Conservation (phyloP, 2,329 filamentous ascomycete species). For the Epichloe brachyelytri region DNA sequence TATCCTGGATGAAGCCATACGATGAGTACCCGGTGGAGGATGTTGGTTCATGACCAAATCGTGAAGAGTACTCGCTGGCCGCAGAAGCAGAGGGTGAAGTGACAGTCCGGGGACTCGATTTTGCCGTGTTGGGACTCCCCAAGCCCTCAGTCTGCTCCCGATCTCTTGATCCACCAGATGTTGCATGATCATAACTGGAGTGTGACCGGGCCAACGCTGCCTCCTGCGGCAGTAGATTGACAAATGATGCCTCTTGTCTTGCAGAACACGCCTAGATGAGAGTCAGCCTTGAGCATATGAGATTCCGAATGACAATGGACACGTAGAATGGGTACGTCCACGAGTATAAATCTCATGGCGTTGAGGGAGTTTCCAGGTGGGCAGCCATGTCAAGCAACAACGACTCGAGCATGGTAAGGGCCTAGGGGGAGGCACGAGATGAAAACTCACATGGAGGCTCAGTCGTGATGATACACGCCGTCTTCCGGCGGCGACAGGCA, state of each 20-base stretch:
- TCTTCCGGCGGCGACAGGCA: slow-evolving; percentile 30
- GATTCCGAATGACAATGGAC: not conserved
- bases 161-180: not conserved
- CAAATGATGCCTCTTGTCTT: slow-evolving; percentile 20
- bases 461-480: slow-evolving; percentile 31
- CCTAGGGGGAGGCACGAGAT: not conserved
- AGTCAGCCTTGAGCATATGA: not conserved
- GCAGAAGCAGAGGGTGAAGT: slow-evolving; percentile 1
- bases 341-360: not conserved
- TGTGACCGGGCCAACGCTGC: slow-evolving; percentile 1
- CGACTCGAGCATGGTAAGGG: not conserved
- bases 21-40: not conserved
- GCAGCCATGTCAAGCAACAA: not conserved
- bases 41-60: not conserved
- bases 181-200: not conserved
- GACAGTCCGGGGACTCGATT: slow-evolving; percentile 2
- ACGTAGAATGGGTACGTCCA: not conserved
- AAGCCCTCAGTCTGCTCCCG: not conserved
- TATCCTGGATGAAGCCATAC: slow-evolving; percentile 1
- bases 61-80: slow-evolving; percentile 1
- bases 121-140: slow-evolving; percentile 4
- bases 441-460: slow-evolving; percentile 29
- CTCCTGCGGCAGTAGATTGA: slow-evolving; percentile 15
- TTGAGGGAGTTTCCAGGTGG: not conserved
- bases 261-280: slow-evolving; percentile 20